Base-by-base conservation (phyloP, 768 basidiomycete species). In the Atractiella rhizophila region DNA sequence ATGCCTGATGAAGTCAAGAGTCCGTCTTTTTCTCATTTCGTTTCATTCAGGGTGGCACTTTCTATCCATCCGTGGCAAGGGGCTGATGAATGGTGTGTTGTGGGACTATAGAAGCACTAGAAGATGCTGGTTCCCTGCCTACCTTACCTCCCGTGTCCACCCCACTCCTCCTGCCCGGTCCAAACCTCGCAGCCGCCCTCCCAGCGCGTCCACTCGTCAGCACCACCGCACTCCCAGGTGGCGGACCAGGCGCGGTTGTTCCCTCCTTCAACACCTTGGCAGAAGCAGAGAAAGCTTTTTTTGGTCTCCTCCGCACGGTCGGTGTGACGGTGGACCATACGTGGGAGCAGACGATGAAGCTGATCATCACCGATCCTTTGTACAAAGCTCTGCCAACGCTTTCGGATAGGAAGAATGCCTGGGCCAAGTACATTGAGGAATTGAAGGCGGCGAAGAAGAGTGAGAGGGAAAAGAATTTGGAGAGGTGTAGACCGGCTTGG, bases 301-400 rank as follows among this genome's bases (percentile, higher is more conserved):
- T 73, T 54, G 79, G 79, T 62, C 63, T 98, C 42, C 61, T 98
- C 51, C 68, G 75, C 51, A 82, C 81, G 61, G 76, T 79, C 34
- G 80, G 80, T 25, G 77, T 96, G 31, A 80, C 82, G 59, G 73
- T 76, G 33, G 74, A 68, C 48, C 94, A 81, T 79, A 82, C 82
- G 27, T 98, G 91, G 91, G 91, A 98, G 58, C 74, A 80, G 62
- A 83, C 85, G 39, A 91, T 96, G 80, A 70, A 86, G 56, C 77
- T 81, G 52, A 83, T 91, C 59, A 88, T 98, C 60, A 94, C 83
- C 52, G 88, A 96, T 64, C 88, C 91, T 32, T 60, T 91, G 49
- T 98, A 94, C 63, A 86, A 82, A 63, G 76, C 83, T 32, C 66
- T 98, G 45, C 78, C 77, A 56, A 82, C 77, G 33, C 66, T 94